Conservation (phyloP, 73 alveolate genomes). For the Symbiodinium natans region DNA sequence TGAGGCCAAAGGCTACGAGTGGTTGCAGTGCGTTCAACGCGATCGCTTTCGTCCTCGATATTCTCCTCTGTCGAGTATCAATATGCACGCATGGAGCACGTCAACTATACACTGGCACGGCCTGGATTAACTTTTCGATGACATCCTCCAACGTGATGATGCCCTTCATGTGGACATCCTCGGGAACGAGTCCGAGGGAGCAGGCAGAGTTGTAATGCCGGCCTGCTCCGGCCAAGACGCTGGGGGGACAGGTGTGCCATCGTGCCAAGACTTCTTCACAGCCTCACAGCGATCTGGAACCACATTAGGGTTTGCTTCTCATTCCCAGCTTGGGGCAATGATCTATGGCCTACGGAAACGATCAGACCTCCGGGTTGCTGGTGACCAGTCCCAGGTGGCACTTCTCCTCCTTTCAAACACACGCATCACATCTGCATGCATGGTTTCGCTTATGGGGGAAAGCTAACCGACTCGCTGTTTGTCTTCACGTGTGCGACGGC, state of each 20-base stretch:
- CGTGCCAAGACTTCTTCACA: conserved; percentile 36
- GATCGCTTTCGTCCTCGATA: conserved; percentile 75
- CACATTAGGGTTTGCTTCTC: neutral
- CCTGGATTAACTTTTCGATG: conserved; percentile 81
- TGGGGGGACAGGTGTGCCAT: conserved; percentile 55
- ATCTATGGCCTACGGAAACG: too few relatives aligned
- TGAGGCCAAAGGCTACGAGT: conserved; percentile 11
- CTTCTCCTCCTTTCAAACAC: conserved; percentile 35
- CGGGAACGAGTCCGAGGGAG: neutral
- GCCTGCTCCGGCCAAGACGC: neutral
- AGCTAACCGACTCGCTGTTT: too few relatives aligned
- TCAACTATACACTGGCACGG: neutral
- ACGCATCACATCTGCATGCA: too few relatives aligned
- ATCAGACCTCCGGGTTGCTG: conserved; percentile 89
- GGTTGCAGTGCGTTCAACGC: conserved; percentile 37
- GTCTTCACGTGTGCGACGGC: too few relatives aligned
- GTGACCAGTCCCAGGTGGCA: conserved; percentile 91
- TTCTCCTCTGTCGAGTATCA: conserved; percentile 25
- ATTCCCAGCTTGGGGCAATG: too few relatives aligned
- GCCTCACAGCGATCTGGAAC: neutral
- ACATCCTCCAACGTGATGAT: conserved; percentile 83
- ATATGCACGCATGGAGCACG: neutral
- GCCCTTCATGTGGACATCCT: conserved; percentile 92
- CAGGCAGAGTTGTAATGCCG: neutral
- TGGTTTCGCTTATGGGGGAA: too few relatives aligned